Evolutionary conservation across 768 basidiomycete species (phyloP).

Genomic region (Termitomyces sp.): DNA sequence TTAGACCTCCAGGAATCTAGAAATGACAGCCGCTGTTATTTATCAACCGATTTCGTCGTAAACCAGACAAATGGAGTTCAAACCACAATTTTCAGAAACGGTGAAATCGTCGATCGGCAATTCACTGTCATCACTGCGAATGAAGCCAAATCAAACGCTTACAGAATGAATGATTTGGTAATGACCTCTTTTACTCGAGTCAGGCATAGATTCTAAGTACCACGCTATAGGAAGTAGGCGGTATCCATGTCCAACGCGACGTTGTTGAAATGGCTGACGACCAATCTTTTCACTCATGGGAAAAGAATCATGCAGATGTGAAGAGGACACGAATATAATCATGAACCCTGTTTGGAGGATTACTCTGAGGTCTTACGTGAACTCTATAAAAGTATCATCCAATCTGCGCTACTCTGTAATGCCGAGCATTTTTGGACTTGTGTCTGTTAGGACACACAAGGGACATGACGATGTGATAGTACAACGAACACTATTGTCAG

Average conservation of each 20-base stretch:
- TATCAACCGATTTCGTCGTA: constrained; percentile 1
- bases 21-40: constrained; percentile 1
- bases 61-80: constrained; percentile 8
- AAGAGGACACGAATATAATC: constrained; percentile 3
- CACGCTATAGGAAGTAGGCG: constrained; percentile 4
- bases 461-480: too few relatives aligned
- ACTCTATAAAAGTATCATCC: background rate
- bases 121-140: constrained; percentile 6
- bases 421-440: background rate
- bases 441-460: too few relatives aligned
- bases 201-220: background rate
- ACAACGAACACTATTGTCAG: too few relatives aligned
- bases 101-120: constrained; percentile 11
- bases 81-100: constrained; percentile 9
- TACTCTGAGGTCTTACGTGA: background rate
- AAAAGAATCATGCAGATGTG: constrained; percentile 1
- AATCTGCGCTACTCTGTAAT: background rate
- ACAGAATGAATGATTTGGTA: constrained; percentile 11
- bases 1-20: constrained; percentile 12
- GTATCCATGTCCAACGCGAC: constrained; percentile 12
- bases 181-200: background rate
- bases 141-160: constrained; percentile 9
- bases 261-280: constrained; percentile 13
- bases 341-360: background rate
- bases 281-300: constrained; percentile 11